phyloP scores from a whole-genome alignment of 805 yeast species.

The Saturnispora quitensis region DNA sequence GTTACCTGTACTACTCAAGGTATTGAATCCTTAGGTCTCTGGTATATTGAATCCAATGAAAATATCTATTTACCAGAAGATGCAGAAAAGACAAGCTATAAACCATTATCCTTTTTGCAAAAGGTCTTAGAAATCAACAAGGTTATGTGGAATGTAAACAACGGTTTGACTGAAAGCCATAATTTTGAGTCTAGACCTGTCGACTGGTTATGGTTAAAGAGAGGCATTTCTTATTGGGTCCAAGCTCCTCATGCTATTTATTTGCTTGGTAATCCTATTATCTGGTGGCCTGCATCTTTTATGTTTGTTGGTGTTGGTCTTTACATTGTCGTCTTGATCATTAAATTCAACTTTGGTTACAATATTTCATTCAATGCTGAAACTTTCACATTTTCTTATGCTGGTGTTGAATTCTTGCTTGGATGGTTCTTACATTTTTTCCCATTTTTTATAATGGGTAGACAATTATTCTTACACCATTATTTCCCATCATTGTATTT shows the following conservation, averaged over 20 bases:
- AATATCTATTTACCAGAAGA: constrained; percentile 38
- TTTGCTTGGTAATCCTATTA: constrained; percentile 67
- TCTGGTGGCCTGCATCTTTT: constrained; percentile 66
- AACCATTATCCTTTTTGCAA: constrained; percentile 41
- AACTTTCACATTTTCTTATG: constrained; percentile 56
- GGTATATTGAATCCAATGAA: constrained; percentile 68
- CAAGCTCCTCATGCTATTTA: constrained; percentile 46
- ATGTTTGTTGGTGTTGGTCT: constrained; percentile 42
- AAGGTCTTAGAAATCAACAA: constrained; percentile 59
- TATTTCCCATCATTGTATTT: constrained; percentile 90
- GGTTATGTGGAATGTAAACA: constrained; percentile 72
- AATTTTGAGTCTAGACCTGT: constrained; percentile 62
- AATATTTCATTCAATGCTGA: constrained; percentile 39
- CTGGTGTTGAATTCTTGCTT: constrained; percentile 47
- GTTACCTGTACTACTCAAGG: constrained; percentile 75
- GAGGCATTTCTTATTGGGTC: constrained; percentile 83
- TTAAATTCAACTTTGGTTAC: constrained; percentile 57
- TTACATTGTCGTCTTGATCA: constrained; percentile 36
- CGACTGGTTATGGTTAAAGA: constrained; percentile 63
- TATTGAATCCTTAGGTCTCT: constrained; percentile 45
- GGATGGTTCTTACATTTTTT: constrained; percentile 69
- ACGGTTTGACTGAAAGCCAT: constrained; percentile 60
- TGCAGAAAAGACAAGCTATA: constrained; percentile 46
- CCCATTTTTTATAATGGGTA: constrained; percentile 80
- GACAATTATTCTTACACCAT: constrained; percentile 91